Percentiles rank a stretch among this genome's conserved stretches.
These are phyloP conservation scores for Beauveria medogensis DNA, from an alignment of 2,329 filamentous ascomycete species.

Conservation along the genomic window DNA sequence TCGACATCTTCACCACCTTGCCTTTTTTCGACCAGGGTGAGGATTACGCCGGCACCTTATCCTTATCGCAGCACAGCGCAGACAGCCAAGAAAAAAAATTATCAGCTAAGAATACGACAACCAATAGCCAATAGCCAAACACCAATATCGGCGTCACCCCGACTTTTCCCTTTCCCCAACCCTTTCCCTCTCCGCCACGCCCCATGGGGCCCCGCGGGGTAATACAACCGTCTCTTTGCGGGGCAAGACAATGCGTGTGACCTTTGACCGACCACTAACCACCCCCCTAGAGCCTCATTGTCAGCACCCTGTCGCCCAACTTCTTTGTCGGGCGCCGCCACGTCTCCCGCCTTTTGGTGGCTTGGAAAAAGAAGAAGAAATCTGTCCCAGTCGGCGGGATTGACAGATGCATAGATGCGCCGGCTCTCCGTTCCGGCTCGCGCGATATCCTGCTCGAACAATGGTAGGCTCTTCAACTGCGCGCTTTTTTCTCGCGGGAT, in stretches of 20 bases:
- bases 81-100: too few relatives aligned
- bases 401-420: neutral
- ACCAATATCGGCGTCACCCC: neutral
- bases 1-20: neutral
- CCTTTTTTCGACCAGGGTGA: neutral
- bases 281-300: neutral
- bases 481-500: too few relatives aligned
- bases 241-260: neutral
- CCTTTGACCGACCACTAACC: neutral
- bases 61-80: neutral
- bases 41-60: neutral
- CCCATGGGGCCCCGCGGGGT: slow-evolving; percentile 7
- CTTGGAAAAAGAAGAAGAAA: neutral
- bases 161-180: neutral
- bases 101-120: neutral
- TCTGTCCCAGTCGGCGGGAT: neutral
- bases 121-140: neutral
- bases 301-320: neutral
- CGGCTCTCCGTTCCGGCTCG: neutral
- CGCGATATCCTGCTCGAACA: neutral
- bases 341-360: neutral
- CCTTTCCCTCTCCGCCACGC: neutral
- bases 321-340: neutral
- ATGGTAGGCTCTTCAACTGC: too few relatives aligned
- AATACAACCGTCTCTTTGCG: neutral